Base-by-base conservation (phyloP, 2,329 filamentous ascomycete species). In the Thermomyces lanuginosus region DNA sequence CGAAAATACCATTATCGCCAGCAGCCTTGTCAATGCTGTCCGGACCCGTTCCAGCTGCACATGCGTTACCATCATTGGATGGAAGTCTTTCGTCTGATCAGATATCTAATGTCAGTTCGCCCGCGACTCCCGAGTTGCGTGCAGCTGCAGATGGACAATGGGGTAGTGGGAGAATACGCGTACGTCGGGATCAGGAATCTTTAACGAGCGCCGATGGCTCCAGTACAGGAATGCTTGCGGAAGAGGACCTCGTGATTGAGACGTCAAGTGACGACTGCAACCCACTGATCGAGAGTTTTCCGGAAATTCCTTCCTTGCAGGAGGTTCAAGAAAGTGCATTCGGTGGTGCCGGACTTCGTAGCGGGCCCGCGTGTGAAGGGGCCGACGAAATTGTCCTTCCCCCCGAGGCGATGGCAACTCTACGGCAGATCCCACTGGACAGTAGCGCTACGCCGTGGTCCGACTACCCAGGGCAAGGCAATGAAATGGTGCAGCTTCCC, bases 41-140 rank as follows among this genome's bases (percentile, higher is more conserved):
- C 15, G 64, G 73, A 12, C 66, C 71, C 24, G 64, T 86, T 3
- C 82, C 82, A 2, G 74, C 71, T 18, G 67, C 72, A 16, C 84
- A 81, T 29, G 76, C 80, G 4, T 76, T 84, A 4, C 86, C 86
- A 3, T 93, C 86, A 4, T 63, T 92, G 3, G 84, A 92, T 55
- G 84, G 83, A 12, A 92, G 82, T 53, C 58, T 89, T 42, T 77
- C 73, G 6, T 92, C 84, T 2, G 84, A 93, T 45, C 83, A 92
- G 48, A 67, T 91, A 51, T 80, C 82, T 2, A 68, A 66, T 28
- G 66, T 83, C 49, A 92, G 82, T 43, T 81, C 81, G 25, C 83
- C 86, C 4, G 72, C 79, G 7, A 93, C 84, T 1, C 84, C 84
- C 8, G 66, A 86, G 33, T 64, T 80, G 37, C 69, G 55, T 16